These are phyloP conservation scores for Piromyces finnis DNA, from an alignment of 192 early-diverging fungal genomes.

Conservation along the genomic window DNA sequence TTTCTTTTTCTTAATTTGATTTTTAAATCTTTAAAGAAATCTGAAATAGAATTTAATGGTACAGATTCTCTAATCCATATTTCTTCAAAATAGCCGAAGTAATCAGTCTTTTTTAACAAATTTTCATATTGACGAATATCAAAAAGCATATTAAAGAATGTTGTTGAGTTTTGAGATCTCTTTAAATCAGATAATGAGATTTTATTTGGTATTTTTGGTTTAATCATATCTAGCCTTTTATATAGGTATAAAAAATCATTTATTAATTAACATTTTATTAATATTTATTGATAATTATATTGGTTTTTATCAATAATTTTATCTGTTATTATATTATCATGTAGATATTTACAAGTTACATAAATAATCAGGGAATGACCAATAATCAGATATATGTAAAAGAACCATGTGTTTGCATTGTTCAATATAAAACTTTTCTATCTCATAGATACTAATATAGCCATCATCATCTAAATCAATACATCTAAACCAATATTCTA, in stretches of 20 bases:
- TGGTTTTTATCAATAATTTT: no score
- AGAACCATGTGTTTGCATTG: constrained; percentile 46
- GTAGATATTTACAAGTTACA: constrained; percentile 24
- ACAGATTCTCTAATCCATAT: constrained; percentile 11
- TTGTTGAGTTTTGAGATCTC: constrained; percentile 9
- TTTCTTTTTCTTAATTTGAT: neutral
- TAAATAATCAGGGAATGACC: constrained; percentile 32
- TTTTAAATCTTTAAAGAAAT: neutral
- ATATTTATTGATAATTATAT: neutral
- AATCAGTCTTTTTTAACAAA: constrained; percentile 22
- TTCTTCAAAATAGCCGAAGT: constrained; percentile 32
- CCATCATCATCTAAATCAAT: constrained; percentile 86
- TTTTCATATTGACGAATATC: constrained; percentile 26
- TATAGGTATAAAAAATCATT: no score
- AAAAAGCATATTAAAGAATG: constrained; percentile 41
- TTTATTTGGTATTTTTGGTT: constrained; percentile 9
- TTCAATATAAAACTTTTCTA: constrained; percentile 71
- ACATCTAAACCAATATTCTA: constrained; percentile 84
- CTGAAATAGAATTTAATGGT: neutral
- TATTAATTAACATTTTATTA: no score
- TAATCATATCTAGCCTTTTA: constrained; percentile 24
- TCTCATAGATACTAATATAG: constrained; percentile 58
- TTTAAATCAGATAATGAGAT: constrained; percentile 27
- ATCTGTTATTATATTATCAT: no score
- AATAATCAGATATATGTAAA: constrained; percentile 2